Evolutionary conservation across 208 protist genomes (phyloP).

Genomic region (Vickermania ingenoplastis): DNA sequence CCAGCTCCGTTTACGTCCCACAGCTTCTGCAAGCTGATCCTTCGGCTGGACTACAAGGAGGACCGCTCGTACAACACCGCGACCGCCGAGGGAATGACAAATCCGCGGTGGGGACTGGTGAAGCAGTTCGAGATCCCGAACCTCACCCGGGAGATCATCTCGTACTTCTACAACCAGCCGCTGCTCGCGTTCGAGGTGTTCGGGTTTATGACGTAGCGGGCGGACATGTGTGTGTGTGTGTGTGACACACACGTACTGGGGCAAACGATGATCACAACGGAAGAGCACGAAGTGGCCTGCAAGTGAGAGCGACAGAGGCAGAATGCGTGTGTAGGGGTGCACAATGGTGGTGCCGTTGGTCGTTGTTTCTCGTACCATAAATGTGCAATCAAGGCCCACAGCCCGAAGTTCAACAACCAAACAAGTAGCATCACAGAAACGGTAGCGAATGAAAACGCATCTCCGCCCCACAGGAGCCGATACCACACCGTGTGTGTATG

Average conservation of each 20-base stretch:
- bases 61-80: slow-evolving; percentile 53
- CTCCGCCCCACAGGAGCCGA: too few species aligned
- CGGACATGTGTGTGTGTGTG: slow-evolving; percentile 3
- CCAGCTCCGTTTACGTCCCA: slow-evolving; percentile 26
- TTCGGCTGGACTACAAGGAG: slow-evolving; percentile 36
- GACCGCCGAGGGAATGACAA: slow-evolving; percentile 24
- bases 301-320: too few species aligned
- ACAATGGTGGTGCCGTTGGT: too few species aligned
- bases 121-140: slow-evolving; percentile 57
- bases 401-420: too few species aligned
- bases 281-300: too few species aligned
- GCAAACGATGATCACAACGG: not conserved
- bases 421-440: too few species aligned
- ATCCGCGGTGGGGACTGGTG: slow-evolving; percentile 45
- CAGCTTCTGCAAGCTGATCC: slow-evolving; percentile 50
- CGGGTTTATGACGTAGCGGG: slow-evolving; percentile 38
- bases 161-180: slow-evolving; percentile 28
- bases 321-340: too few species aligned
- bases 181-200: slow-evolving; percentile 77
- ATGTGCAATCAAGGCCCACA: too few species aligned
- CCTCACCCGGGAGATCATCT: slow-evolving; percentile 33
- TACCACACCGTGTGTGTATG: too few species aligned
- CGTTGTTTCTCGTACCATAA: too few species aligned
- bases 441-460: too few species aligned
- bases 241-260: not conserved